phyloP scores from a whole-genome alignment of 2,329 filamentous ascomycete species.

The Emergomyces pasteurianus region DNA sequence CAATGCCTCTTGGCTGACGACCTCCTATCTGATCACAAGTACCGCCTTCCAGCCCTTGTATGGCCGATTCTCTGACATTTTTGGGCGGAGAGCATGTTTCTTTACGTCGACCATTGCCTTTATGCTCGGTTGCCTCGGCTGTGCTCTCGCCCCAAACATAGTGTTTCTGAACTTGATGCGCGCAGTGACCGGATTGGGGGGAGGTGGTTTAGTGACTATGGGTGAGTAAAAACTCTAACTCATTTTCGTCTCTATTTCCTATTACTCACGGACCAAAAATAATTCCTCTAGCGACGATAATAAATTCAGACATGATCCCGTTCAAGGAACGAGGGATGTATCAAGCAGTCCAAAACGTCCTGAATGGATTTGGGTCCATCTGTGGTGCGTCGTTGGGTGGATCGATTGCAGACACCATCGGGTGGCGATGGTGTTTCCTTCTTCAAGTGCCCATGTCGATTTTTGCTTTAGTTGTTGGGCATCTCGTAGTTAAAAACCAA shows the following conservation, averaged over 20 bases:
- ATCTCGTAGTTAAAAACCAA: conserved; percentile 39
- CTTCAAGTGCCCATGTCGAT: conserved; percentile 50
- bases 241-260: not conserved
- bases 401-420: conserved; percentile 32
- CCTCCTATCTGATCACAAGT: conserved; percentile 54
- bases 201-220: conserved; percentile 58
- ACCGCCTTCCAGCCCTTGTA: conserved; percentile 60
- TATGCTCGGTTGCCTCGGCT: conserved; percentile 54
- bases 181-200: conserved; percentile 60
- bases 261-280: not conserved
- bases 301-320: conserved; percentile 61
- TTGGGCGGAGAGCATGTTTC: conserved; percentile 51
- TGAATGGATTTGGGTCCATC: conserved; percentile 51
- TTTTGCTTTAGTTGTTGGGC: conserved; percentile 43
- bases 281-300: conserved; percentile 41
- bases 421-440: conserved; percentile 43
- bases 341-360: conserved; percentile 51
- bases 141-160: conserved; percentile 55
- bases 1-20: conserved; percentile 40
- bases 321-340: conserved; percentile 62
- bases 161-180: conserved; percentile 58
- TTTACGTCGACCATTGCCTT: conserved; percentile 54
- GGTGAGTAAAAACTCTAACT: conserved; percentile 20
- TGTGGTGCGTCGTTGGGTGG: conserved; percentile 39
- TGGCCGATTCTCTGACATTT: conserved; percentile 59